These are phyloP conservation scores for Solanum pinnatisectum DNA, from an alignment of 257 asterid species.

Conservation along the genomic window DNA sequence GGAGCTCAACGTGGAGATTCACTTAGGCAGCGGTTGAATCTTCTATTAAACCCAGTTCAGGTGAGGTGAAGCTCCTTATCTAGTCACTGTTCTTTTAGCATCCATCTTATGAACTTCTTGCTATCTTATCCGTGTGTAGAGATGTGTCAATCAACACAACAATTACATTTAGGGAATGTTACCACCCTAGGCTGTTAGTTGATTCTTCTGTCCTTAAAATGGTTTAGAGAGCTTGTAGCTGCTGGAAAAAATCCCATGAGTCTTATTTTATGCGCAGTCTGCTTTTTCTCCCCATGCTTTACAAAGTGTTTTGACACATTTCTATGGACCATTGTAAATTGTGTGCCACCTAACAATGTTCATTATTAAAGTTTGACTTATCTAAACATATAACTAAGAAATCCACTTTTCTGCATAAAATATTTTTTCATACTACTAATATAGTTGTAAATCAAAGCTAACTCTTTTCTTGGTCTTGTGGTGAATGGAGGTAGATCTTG, in stretches of 20 bases:
- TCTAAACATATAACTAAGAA: neutral
- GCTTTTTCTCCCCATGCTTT: neutral
- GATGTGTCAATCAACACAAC: neutral
- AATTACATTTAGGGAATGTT: neutral
- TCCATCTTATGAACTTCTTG: neutral
- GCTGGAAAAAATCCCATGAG: neutral
- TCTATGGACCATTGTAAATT: neutral
- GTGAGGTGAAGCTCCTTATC: slow-evolving; percentile 29
- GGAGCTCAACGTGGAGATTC: slow-evolving; percentile 96
- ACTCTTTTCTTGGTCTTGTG: neutral
- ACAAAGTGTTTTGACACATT: neutral
- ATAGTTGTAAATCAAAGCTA: neutral
- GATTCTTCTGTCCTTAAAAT: neutral
- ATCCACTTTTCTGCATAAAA: neutral
- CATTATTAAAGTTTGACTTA: neutral
- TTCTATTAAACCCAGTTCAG: slow-evolving; percentile 94
- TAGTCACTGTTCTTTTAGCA: neutral
- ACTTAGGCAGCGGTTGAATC: slow-evolving; percentile 67
- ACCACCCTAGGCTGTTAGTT: neutral
- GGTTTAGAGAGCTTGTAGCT: neutral
- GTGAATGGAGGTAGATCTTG: neutral
- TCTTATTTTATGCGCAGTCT: neutral
- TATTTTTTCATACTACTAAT: neutral
- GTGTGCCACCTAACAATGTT: neutral
- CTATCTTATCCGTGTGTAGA: neutral